Evolutionary conservation across 2,329 filamentous ascomycete genomes (phyloP).

Genomic region (Calonectria pseudoturangicola): DNA sequence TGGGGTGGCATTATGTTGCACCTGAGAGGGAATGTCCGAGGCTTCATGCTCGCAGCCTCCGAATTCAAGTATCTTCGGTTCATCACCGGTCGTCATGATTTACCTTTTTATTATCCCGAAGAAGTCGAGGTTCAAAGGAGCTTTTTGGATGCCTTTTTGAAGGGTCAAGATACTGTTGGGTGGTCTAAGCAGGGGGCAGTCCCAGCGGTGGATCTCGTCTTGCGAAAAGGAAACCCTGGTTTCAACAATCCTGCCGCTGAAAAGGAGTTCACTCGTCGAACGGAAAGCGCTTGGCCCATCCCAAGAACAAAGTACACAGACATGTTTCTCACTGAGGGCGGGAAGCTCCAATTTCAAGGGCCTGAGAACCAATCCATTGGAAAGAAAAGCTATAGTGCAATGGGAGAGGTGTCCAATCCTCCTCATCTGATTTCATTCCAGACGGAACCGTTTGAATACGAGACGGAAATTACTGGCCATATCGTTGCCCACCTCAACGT

Average conservation of each 20-base stretch:
- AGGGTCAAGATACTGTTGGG: constrained; percentile 76
- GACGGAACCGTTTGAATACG: constrained; percentile 72
- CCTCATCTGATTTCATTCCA: constrained; percentile 73
- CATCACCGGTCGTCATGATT: constrained; percentile 80
- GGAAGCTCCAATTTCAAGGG: constrained; percentile 2
- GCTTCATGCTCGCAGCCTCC: constrained; percentile 77
- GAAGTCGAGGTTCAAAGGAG: constrained; percentile 79
- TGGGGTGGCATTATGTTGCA: constrained; percentile 82
- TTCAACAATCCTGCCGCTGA: constrained; percentile 76
- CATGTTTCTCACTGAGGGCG: constrained; percentile 71
- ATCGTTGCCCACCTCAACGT: constrained; percentile 78
- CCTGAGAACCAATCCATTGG: constrained; percentile 30
- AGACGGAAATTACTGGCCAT: constrained; percentile 82
- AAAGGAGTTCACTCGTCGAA: constrained; percentile 72
- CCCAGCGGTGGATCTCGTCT: constrained; percentile 74
- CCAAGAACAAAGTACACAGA: constrained; percentile 77
- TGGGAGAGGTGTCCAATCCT: constrained; percentile 69
- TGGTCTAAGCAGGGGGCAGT: constrained; percentile 73
- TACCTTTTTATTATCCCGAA: constrained; percentile 82
- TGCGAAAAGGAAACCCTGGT: constrained; percentile 79
- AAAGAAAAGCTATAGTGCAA: constrained; percentile 74
- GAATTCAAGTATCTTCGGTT: constrained; percentile 80
- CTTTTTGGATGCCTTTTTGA: constrained; percentile 82
- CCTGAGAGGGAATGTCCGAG: constrained; percentile 80
- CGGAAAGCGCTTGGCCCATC: constrained; percentile 79